phyloP scores from a whole-genome alignment of 2,329 filamentous ascomycete species.

The Diatrype stigma region DNA sequence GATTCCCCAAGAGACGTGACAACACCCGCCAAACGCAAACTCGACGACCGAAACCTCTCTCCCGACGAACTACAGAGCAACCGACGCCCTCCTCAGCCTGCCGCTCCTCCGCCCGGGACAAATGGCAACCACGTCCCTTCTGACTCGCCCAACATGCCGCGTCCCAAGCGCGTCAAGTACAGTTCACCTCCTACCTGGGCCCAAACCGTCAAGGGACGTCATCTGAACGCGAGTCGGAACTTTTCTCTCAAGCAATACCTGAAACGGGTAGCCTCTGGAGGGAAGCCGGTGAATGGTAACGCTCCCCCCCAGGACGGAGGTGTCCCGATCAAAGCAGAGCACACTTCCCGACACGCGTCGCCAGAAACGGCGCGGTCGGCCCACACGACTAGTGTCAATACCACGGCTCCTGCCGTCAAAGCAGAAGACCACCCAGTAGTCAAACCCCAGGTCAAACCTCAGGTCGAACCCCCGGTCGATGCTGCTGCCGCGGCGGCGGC shows the following conservation, averaged over 20 bases:
- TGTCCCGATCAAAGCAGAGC: slow-evolving; percentile 23
- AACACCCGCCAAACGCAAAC: slow-evolving; percentile 44
- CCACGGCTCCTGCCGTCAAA: slow-evolving; percentile 15
- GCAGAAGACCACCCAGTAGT: slow-evolving; percentile 14
- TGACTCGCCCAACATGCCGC: slow-evolving; percentile 28
- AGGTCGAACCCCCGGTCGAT: neutral
- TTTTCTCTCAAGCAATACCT: slow-evolving; percentile 36
- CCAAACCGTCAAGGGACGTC: slow-evolving; percentile 31
- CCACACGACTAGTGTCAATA: slow-evolving; percentile 6
- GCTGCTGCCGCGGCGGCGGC: no score
- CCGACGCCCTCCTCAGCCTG: slow-evolving; percentile 40
- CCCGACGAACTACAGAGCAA: slow-evolving; percentile 49
- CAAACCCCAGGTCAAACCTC: neutral
- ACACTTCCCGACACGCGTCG: slow-evolving; percentile 41
- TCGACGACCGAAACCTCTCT: slow-evolving; percentile 44
- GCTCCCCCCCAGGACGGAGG: slow-evolving; percentile 14
- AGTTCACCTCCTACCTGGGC: slow-evolving; percentile 46
- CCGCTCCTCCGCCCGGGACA: slow-evolving; percentile 45
- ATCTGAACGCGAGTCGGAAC: slow-evolving; percentile 38
- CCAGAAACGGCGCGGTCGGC: slow-evolving; percentile 39
- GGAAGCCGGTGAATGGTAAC: slow-evolving; percentile 18
- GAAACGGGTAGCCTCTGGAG: slow-evolving; percentile 3
- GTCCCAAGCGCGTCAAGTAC: slow-evolving; percentile 37
- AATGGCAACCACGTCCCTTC: slow-evolving; percentile 35
- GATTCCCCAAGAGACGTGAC: slow-evolving; percentile 32